Conservation (phyloP, 768 basidiomycete species). For the Suillus paluster region DNA sequence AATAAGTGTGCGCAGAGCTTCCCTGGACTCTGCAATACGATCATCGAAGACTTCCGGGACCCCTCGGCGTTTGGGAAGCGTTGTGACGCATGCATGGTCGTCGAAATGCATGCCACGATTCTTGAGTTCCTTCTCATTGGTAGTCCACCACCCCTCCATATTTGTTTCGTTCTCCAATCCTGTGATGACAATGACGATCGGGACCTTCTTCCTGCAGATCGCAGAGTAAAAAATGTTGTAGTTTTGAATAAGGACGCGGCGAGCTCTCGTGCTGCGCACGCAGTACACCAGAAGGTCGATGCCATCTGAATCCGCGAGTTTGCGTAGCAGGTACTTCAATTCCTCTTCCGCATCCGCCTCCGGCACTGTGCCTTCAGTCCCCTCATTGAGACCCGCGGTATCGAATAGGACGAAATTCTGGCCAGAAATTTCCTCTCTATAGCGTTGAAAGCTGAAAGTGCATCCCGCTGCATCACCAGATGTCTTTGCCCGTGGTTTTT, state of each 20-base stretch:
- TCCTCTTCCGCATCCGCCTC: constrained; percentile 18
- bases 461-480: constrained; percentile 20
- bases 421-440: constrained; percentile 7
- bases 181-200: constrained; percentile 42
- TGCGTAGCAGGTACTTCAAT: constrained; percentile 24
- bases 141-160: constrained; percentile 38
- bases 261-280: constrained; percentile 40
- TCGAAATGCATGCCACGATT: constrained; percentile 38
- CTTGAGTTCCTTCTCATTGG: constrained; percentile 39
- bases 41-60: neutral
- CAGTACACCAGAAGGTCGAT: constrained; percentile 47
- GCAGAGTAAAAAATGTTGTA: constrained; percentile 44
- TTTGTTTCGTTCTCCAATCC: constrained; percentile 41
- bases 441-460: constrained; percentile 17
- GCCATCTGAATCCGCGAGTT: constrained; percentile 23
- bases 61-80: constrained; percentile 20
- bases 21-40: constrained; percentile 23
- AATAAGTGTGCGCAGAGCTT: constrained; percentile 27
- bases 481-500: constrained; percentile 3
- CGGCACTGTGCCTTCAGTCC: constrained; percentile 13
- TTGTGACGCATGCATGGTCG: constrained; percentile 49
- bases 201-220: constrained; percentile 44
- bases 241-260: constrained; percentile 32
- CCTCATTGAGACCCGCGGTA: constrained; percentile 43
- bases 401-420: constrained; percentile 32